Conservation (phyloP, 2,329 filamentous ascomycete species). For the Colletotrichum phormii region DNA sequence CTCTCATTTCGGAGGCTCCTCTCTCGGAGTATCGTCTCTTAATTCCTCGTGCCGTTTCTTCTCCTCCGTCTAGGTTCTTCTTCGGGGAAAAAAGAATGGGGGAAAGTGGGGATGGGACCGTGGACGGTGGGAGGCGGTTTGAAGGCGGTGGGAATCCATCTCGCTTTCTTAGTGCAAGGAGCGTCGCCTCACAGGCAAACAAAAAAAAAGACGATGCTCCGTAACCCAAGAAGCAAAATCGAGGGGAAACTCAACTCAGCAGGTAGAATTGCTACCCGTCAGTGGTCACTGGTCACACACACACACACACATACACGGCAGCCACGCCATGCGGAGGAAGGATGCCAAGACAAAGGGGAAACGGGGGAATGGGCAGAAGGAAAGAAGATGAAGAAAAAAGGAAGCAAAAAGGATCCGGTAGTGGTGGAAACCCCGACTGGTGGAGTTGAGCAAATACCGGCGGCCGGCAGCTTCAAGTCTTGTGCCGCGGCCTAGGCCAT, state of each 20-base stretch:
- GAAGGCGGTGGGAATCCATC: not conserved
- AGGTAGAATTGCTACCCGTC: not conserved
- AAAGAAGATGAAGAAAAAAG: not conserved
- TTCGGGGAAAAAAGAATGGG: not conserved
- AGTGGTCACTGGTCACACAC: not conserved
- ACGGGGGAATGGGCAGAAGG: not conserved
- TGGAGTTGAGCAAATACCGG: slow-evolving; percentile 23
- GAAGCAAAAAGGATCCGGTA: slow-evolving; percentile 16
- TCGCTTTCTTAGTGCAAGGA: slow-evolving; percentile 12
- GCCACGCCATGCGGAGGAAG: not conserved
- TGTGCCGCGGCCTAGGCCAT: slow-evolving; percentile 1
- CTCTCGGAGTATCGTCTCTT: not conserved
- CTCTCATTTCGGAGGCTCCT: not conserved
- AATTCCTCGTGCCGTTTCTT: not conserved
- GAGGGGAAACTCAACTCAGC: not conserved
- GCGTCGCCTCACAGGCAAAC: not conserved
- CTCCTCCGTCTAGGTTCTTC: not conserved
- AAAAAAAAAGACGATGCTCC: no score
- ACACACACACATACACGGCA: no score
- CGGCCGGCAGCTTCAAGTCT: slow-evolving; percentile 24
- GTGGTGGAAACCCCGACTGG: slow-evolving; percentile 19
- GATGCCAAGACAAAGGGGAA: not conserved
- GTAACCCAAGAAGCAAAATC: not conserved
- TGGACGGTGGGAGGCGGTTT: not conserved
- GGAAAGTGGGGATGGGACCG: not conserved